These are phyloP conservation scores for Metschnikowia hibisci DNA, from an alignment of 805 yeast species.

Conservation along the genomic window DNA sequence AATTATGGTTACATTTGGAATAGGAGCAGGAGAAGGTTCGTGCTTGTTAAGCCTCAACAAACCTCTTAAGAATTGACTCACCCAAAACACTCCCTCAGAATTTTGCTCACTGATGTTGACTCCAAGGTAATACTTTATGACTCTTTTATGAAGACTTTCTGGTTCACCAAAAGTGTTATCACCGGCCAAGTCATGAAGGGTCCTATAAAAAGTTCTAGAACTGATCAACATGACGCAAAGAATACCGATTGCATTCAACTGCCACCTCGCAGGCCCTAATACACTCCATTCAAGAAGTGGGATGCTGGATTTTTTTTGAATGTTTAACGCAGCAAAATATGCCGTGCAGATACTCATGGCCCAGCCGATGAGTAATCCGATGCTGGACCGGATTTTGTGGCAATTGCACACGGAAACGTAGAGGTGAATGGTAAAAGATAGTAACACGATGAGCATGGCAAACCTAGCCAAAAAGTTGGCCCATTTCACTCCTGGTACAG, in stretches of 20 bases:
- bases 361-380: constrained; percentile 39
- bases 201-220: constrained; percentile 27
- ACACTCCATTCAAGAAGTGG: constrained; percentile 8
- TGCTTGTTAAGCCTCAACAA: constrained; percentile 9
- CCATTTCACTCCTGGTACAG: background rate
- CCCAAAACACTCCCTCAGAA: constrained; percentile 12
- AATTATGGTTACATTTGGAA: constrained; percentile 26
- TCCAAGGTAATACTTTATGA: constrained; percentile 31
- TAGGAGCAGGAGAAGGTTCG: constrained; percentile 7
- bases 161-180: constrained; percentile 19
- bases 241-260: constrained; percentile 22
- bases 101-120: constrained; percentile 17
- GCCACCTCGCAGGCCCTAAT: constrained; percentile 11
- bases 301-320: constrained; percentile 20
- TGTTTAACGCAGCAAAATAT: constrained; percentile 26
- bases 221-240: constrained; percentile 26
- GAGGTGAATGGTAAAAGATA: constrained; percentile 5
- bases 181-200: constrained; percentile 27
- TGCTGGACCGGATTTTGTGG: constrained; percentile 31
- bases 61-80: constrained; percentile 11
- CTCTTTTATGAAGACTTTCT: constrained; percentile 22
- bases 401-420: constrained; percentile 32
- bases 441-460: background rate
- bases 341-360: constrained; percentile 23
- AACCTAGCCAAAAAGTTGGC: background rate